phyloP scores from a whole-genome alignment of 768 basidiomycete genomes.

The Collybia mongolica region DNA sequence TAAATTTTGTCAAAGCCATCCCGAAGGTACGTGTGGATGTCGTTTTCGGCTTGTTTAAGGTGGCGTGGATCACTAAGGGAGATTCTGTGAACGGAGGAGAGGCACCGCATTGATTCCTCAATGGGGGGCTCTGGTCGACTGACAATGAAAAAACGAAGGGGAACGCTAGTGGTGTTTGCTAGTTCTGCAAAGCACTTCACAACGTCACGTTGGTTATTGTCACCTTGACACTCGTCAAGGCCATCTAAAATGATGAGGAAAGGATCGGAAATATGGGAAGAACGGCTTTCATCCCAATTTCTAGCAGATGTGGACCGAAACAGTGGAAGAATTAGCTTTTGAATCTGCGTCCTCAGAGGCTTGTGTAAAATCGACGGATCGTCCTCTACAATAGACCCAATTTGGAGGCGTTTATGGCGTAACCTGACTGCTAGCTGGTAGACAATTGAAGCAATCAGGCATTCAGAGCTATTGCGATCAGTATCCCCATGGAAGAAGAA shows the following conservation, averaged over 20 bases:
- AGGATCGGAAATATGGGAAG: not conserved
- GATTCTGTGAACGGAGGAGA: no score
- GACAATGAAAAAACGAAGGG: no score
- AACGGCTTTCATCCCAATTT: no score
- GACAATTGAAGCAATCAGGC: slow-evolving; percentile 27
- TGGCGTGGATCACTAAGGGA: no score
- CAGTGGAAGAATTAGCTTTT: not conserved
- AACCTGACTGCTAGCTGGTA: slow-evolving; percentile 19
- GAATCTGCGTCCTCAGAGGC: not conserved
- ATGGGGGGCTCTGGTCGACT: no score
- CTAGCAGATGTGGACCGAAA: no score
- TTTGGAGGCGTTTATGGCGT: not conserved
- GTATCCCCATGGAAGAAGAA: slow-evolving; percentile 31
- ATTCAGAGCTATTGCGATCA: slow-evolving; percentile 18
- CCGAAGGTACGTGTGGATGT: no score
- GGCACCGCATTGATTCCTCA: no score
- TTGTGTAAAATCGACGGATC: not conserved
- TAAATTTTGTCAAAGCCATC: no score
- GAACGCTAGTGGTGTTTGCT: not conserved
- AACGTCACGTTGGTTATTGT: not conserved
- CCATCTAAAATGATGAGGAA: not conserved
- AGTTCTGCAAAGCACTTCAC: not conserved
- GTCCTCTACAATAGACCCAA: not conserved
- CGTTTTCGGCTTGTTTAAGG: no score
- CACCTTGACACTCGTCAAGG: not conserved